Conservation (phyloP, 371 early-diverging fungal genomes). For the Gilbertella persicaria region DNA sequence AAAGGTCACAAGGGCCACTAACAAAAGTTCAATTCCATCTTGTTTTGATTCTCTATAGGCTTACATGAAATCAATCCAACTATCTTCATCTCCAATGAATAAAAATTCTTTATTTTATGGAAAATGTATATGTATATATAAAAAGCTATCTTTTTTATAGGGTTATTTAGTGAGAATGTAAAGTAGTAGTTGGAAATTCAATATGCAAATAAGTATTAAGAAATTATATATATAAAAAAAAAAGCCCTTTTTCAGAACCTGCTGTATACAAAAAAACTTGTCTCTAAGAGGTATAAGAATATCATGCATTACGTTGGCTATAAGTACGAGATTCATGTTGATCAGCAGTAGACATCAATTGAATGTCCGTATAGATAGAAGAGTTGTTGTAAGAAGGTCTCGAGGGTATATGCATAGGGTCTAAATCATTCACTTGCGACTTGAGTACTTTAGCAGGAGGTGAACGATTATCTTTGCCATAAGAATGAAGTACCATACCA, state of each 20-base stretch:
- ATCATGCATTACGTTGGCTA: neutral
- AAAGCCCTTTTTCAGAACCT: neutral
- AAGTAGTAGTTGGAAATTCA: too few species aligned
- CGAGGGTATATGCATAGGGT: slow-evolving; percentile 1
- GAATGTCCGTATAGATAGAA: slow-evolving; percentile 9
- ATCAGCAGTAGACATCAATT: neutral
- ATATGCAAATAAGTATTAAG: too few species aligned
- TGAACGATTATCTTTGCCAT: slow-evolving; percentile 8
- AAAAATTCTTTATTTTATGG: too few species aligned
- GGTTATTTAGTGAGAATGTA: too few species aligned
- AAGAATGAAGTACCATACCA: slow-evolving; percentile 28
- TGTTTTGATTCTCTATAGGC: too few species aligned
- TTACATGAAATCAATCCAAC: too few species aligned
- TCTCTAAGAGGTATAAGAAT: too few species aligned
- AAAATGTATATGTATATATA: too few species aligned
- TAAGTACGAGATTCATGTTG: neutral
- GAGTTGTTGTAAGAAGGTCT: slow-evolving; percentile 1
- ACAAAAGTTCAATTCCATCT: neutral
- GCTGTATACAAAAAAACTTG: neutral
- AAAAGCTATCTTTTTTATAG: too few species aligned
- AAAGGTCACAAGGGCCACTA: neutral
- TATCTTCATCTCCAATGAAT: too few species aligned
- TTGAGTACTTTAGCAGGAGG: neutral
- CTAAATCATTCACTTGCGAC: slow-evolving; percentile 1
- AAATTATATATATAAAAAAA: too few species aligned